Conservation (phyloP, 148 eudicot species). For the Suaeda aralocaspica region DNA sequence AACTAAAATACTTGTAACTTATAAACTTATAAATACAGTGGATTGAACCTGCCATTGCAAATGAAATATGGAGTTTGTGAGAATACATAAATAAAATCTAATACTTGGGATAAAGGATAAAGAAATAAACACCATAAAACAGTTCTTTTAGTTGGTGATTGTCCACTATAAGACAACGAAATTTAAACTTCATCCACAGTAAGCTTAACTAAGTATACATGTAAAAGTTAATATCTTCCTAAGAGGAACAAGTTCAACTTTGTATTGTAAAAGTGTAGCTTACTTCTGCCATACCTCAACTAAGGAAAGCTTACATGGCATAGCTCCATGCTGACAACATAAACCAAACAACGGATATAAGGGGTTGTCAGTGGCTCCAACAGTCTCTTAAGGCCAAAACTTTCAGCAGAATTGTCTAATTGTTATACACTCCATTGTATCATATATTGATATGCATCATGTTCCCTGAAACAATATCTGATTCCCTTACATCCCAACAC, state of each 20-base stretch:
- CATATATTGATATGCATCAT: not conserved
- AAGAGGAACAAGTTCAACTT: not conserved
- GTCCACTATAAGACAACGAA: not conserved
- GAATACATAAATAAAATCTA: not conserved
- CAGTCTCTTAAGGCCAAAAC: not conserved
- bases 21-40: not conserved
- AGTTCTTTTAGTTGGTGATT: not conserved
- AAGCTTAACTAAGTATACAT: not conserved
- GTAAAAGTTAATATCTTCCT: not conserved
- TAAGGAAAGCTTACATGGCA: not conserved
- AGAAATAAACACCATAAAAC: not conserved
- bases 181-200: not conserved
- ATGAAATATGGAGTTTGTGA: not conserved
- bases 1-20: not conserved
- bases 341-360: not conserved
- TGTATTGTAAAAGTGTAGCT: not conserved
- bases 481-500: not conserved
- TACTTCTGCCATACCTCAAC: not conserved
- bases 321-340: not conserved
- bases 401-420: not conserved
- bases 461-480: not conserved
- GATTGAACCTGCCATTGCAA: slow-evolving; percentile 5
- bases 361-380: not conserved
- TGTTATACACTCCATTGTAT: not conserved
- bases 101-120: not conserved